Percentiles rank a stretch among this genome's conserved stretches.
These are phyloP conservation scores for Sextonia rubra DNA, from an alignment of 164 flowering plant species.

Conservation along the genomic window DNA sequence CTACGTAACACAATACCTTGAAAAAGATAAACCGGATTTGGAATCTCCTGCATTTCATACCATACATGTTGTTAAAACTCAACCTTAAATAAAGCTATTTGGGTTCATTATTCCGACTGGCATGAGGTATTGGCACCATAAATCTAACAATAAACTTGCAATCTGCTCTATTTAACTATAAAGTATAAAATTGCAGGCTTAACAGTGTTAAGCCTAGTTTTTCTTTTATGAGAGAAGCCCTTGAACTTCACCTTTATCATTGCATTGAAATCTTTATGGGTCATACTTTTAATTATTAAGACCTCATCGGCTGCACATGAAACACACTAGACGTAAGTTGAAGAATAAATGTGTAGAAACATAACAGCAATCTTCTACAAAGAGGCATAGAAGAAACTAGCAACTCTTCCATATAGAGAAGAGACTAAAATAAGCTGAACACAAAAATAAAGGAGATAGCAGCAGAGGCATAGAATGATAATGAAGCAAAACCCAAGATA, in stretches of 20 bases:
- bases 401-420: not conserved
- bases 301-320: slow-evolving; percentile 78
- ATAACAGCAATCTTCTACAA: not conserved
- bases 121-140: not conserved
- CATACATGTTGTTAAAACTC: not conserved
- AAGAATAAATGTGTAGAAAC: not conserved
- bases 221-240: too few relatives aligned
- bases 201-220: not conserved
- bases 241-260: slow-evolving; percentile 83
- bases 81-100: not conserved
- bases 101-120: not conserved
- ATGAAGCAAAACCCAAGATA: too few relatives aligned
- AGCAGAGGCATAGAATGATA: too few relatives aligned
- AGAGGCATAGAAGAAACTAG: slow-evolving; percentile 1
- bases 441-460: too few relatives aligned
- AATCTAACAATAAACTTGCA: not conserved
- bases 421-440: too few relatives aligned
- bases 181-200: not conserved
- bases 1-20: slow-evolving; percentile 95
- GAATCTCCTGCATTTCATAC: slow-evolving; percentile 52
- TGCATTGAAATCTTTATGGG: slow-evolving; percentile 88
- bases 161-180: not conserved
- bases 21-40: slow-evolving; percentile 97
- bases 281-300: slow-evolving; percentile 91
- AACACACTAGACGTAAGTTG: not conserved